Percentiles rank a stretch among this genome's conserved stretches.
Conservation (phyloP, 192 early-diverging fungal genomes). For the Coemansia sp. region DNA sequence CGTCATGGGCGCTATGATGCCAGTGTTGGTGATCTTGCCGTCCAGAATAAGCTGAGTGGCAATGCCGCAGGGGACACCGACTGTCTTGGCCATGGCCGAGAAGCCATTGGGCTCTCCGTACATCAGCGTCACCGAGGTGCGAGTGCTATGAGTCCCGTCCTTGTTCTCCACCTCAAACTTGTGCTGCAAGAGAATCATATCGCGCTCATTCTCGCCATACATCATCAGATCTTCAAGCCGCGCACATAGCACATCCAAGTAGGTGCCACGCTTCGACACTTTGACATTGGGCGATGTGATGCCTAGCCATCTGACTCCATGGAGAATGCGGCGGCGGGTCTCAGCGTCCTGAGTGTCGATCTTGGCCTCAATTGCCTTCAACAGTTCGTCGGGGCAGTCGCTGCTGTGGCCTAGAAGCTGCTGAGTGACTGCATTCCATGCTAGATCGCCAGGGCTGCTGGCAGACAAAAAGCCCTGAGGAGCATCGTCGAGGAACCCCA, state of each 20-base stretch:
- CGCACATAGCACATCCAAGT: slow-evolving; percentile 91
- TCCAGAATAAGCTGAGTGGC: slow-evolving; percentile 89
- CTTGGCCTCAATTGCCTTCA: slow-evolving; percentile 65
- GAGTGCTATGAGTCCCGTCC: slow-evolving; percentile 81
- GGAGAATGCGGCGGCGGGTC: slow-evolving; percentile 60
- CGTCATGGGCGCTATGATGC: slow-evolving; percentile 91
- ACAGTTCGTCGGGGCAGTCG: slow-evolving; percentile 52
- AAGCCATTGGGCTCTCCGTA: slow-evolving; percentile 87
- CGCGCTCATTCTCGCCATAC: slow-evolving; percentile 87
- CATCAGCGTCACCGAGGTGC: slow-evolving; percentile 89
- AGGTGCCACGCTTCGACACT: slow-evolving; percentile 70
- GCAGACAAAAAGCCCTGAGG: slow-evolving; percentile 61
- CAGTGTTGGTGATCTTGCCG: slow-evolving; percentile 73
- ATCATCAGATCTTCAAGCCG: slow-evolving; percentile 95
- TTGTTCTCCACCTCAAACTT: slow-evolving; percentile 91
- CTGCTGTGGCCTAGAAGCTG: slow-evolving; percentile 47
- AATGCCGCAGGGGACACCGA: slow-evolving; percentile 96
- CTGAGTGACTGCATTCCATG: slow-evolving; percentile 78
- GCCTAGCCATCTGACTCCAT: slow-evolving; percentile 85
- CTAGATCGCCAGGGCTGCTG: slow-evolving; percentile 52
- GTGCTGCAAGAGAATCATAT: slow-evolving; percentile 98
- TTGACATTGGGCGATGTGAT: slow-evolving; percentile 69
- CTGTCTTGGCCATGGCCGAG: slow-evolving; percentile 96
- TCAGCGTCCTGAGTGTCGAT: slow-evolving; percentile 59
- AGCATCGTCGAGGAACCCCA: slow-evolving; percentile 87